Evolutionary conservation across 805 yeast species (phyloP), one percentile per base, ranked within the genome.

Genomic region (Metschnikowia cerradonensis): DNA sequence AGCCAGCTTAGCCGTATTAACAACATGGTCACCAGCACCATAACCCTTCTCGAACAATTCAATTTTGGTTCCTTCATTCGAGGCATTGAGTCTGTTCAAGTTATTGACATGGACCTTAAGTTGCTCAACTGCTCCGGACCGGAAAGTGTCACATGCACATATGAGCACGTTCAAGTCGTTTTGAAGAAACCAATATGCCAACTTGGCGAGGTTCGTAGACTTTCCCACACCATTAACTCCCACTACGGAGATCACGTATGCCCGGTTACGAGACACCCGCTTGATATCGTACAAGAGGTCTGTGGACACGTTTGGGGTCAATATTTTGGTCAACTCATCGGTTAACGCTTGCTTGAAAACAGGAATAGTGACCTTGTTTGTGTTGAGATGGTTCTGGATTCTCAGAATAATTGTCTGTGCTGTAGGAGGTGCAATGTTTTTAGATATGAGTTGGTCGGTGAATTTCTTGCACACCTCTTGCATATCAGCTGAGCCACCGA

Each of bases 81-180:
- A 74, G 3, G 78, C 67, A 32, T 89, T 84, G 39, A 91, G 73
- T 54, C 82, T 82, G 48, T 84, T 80, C 55, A 92, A 73, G 61
- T 94, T 88, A 54, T 84, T 84, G 2, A 92, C 98, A 70, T 92
- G 99, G 1, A 91, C 96, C 58, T 94, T 83, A 53, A 92, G 75
- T 70, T 92, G 99, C 67, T 92, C 98, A n/a, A 92, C 97, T 0
- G 99, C 99, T 47, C 99, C 99, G 0, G 97, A 89, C 68, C 99
- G 80, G 72, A 92, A 92, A 0, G 99, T 94, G 71, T 92, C 99
- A 71, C 98, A 92, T 0, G 99, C 99, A 20, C 96, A 95, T 60
- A 92, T 87, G 47, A 92, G 75, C 1, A 92, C 96, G 57, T 80
- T 82, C 66, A 88, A 77, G 63, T 92, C 83, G 67, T 94, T 92